These are phyloP conservation scores for Silene coronaria DNA, from an alignment of 179 eudicot species.

Conservation along the genomic window DNA sequence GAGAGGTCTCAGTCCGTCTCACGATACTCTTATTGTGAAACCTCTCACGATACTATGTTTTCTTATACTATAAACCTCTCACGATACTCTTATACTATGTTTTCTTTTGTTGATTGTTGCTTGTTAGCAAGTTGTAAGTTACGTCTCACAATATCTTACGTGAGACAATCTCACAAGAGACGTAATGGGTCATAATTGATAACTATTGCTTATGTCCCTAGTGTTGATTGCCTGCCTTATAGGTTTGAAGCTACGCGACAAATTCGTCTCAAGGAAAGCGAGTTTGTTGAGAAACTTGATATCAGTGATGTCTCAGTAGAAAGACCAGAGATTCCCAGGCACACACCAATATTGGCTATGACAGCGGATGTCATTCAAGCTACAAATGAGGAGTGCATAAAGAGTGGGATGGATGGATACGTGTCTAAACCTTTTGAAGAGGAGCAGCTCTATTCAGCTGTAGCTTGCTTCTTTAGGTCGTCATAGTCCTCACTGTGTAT, in stretches of 20 bases:
- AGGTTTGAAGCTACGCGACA: constrained; percentile 82
- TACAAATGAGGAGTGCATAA: constrained; percentile 56
- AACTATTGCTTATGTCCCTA: background rate
- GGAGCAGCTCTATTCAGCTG: constrained; percentile 64
- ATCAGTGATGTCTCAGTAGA: constrained; percentile 40
- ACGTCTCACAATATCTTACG: too few species aligned
- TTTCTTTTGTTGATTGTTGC: too few species aligned
- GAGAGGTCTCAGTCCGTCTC: too few species aligned
- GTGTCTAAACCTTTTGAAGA: constrained; percentile 83
- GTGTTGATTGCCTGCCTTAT: background rate
- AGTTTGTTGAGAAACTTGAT: constrained; percentile 40
- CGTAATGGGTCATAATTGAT: background rate
- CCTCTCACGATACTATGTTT: too few species aligned
- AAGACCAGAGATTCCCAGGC: constrained; percentile 44
- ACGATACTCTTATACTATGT: too few species aligned
- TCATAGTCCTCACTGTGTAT: constrained; percentile 26
- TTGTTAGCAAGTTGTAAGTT: too few species aligned
- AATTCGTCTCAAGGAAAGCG: constrained; percentile 54
- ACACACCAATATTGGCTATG: constrained; percentile 88
- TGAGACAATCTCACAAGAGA: too few species aligned
- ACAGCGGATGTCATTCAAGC: constrained; percentile 97
- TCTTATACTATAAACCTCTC: too few species aligned
- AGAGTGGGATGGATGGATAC: constrained; percentile 87
- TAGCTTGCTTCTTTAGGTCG: constrained; percentile 63
- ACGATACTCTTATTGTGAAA: too few species aligned